Evolutionary conservation across 2,329 filamentous ascomycete species (phyloP).

Genomic region (Xylaria sp.): DNA sequence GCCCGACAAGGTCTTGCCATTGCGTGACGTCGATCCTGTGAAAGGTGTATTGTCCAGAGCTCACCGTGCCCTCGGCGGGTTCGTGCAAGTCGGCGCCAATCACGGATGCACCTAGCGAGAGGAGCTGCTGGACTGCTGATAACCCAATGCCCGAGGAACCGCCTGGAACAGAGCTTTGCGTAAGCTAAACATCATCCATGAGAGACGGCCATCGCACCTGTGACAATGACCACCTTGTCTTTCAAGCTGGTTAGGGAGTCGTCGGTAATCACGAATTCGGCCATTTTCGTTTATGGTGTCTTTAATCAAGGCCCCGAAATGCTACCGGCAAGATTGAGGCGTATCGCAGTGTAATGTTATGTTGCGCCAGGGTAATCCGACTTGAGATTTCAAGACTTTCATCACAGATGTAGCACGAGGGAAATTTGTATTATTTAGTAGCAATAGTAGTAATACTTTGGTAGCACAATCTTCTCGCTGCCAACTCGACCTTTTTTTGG

Average conservation of each 20-base stretch:
- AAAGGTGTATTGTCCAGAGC: conserved; percentile 52
- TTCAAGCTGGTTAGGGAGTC: conserved; percentile 56
- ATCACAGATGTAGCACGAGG: neutral
- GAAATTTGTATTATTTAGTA: neutral
- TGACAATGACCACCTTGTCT: conserved; percentile 64
- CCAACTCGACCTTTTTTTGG: neutral
- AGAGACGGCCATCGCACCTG: conserved; percentile 52
- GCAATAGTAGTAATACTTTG: no score
- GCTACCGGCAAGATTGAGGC: neutral
- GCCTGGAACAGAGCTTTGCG: conserved; percentile 51
- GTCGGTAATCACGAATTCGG: conserved; percentile 59
- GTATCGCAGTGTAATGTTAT: neutral
- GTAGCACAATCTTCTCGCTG: neutral
- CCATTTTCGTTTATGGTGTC: conserved; percentile 49
- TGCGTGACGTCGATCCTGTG: conserved; percentile 59
- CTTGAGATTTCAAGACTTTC: neutral
- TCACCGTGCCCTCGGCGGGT: conserved; percentile 49
- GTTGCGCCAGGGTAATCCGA: neutral
- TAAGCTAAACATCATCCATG: conserved; percentile 6
- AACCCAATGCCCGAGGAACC: conserved; percentile 71
- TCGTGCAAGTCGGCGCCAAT: conserved; percentile 64
- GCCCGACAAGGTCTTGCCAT: conserved; percentile 61
- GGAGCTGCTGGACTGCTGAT: conserved; percentile 63
- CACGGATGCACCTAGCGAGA: conserved; percentile 65
- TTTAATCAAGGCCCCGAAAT: neutral